Evolutionary conservation across 768 basidiomycete genomes (phyloP), one percentile per base, ranked within the genome.

Genomic region (Pisolithus microcarpus): DNA sequence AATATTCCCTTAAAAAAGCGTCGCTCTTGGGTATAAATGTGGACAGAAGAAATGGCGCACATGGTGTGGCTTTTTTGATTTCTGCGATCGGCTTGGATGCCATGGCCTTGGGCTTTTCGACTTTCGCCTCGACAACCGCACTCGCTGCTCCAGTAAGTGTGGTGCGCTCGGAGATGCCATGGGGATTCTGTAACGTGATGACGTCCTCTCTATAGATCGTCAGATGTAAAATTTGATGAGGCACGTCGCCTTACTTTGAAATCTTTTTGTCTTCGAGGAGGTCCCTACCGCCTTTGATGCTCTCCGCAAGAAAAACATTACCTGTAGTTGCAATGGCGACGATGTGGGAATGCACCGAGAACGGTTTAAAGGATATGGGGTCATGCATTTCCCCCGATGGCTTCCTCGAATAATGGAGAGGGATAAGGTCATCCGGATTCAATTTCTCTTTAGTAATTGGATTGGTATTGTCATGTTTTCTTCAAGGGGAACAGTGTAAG

Each of bases 311-410:
- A 67, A 88, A 98, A 13, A 98, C 92, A 63, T 96, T 96, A 15
- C 92, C 93, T 0, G 91, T 92, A 0, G 82, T 85, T 6, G 85
- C 84, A 57, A 96, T 83, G 38, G 90, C 88, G 36, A 92, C 89
- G 50, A 99, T 89, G 63, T 97, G 89, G 1, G 95, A 94, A 65
- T 98, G 95, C 55, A 95, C 87, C 63, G 79, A 93, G 76, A 99
- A 96, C 2, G 90, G 87, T 66, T 97, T 98, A 80, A 95, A 99
- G 3, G 92, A 91, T 40, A 99, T 92, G 0, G 96, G 96, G 65
- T 99, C 96, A 65, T 96, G 86, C 11, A 90, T 80, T 66, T 92
- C 87, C 37, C 87, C 87, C 23, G 91, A 82, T 3, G 87, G 73
- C 66, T 94, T 94, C 54, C 91, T 77, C 1, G 84, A 81, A 61